phyloP scores from a whole-genome alignment of 371 early-diverging fungal genomes.

The Homolaphlyctis polyrhiza region DNA sequence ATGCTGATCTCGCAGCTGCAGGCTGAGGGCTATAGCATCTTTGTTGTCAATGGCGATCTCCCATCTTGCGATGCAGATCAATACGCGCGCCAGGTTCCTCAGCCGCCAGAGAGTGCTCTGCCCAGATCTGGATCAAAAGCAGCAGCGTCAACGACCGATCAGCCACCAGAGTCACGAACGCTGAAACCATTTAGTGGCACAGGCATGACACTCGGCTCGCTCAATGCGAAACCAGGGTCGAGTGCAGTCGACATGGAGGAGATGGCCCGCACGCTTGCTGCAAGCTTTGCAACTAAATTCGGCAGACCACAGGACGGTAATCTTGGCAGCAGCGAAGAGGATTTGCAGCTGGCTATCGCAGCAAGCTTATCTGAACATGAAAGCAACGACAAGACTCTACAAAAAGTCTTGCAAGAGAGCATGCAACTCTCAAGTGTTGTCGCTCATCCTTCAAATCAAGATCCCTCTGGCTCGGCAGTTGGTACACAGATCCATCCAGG shows the following conservation, averaged over 20 bases:
- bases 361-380: neutral
- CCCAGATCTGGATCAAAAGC: neutral
- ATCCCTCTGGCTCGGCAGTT: neutral
- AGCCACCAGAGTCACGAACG: neutral
- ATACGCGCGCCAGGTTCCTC: slow-evolving; percentile 13
- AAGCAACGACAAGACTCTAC: neutral
- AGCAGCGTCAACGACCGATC: too few species aligned
- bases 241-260: too few species aligned
- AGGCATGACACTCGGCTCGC: too few species aligned
- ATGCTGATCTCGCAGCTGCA: slow-evolving; percentile 61
- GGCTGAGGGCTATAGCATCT: slow-evolving; percentile 54
- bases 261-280: neutral
- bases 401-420: neutral
- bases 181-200: neutral
- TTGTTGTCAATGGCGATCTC: slow-evolving; percentile 27
- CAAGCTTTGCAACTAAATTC: neutral
- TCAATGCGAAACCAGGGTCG: too few species aligned
- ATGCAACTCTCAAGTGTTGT: neutral
- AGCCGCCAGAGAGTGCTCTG: neutral
- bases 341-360: neutral
- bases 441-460: neutral
- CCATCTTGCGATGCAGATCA: slow-evolving; percentile 27
- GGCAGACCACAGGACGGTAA: neutral
- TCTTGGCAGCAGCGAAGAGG: neutral
- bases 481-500: too few species aligned